A percentile compares a stretch with the other conserved stretches of the same genome.
phyloP scores from a whole-genome alignment of 1,139 yeast species.

The Lodderomyces theae region DNA sequence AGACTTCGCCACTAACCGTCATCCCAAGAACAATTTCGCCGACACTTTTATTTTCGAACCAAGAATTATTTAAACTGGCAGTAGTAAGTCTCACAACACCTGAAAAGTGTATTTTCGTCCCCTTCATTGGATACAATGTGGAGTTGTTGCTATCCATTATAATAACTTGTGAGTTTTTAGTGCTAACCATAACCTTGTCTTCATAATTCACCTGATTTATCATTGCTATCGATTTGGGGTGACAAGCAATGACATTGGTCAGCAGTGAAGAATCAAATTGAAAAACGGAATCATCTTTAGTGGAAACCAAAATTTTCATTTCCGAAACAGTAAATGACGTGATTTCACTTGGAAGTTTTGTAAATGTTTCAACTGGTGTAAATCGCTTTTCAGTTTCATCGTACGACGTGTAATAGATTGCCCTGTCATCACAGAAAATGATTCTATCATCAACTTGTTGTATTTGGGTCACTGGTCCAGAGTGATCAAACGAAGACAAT shows the following conservation, averaged over 20 bases:
- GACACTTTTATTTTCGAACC: not conserved
- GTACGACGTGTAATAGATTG: conserved; percentile 39
- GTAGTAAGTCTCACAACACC: not conserved
- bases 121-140: not conserved
- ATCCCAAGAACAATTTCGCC: conserved; percentile 1
- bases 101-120: conserved; percentile 2
- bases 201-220: conserved; percentile 36
- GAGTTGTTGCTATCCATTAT: not conserved
- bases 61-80: conserved; percentile 4
- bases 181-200: conserved; percentile 35
- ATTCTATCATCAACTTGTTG: conserved; percentile 36
- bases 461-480: conserved; percentile 36
- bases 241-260: not conserved
- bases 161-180: conserved; percentile 24
- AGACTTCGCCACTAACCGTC: conserved; percentile 3
- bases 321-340: conserved; percentile 28
- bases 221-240: conserved; percentile 32
- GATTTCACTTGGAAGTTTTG: conserved; percentile 38
- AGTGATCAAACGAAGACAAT: conserved; percentile 36
- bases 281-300: conserved; percentile 41
- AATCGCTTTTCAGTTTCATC: conserved; percentile 37
- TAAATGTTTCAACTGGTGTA: conserved; percentile 25
- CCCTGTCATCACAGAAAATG: conserved; percentile 32
- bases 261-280: conserved; percentile 27
- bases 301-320: conserved; percentile 30